Percentiles rank a stretch among this genome's conserved stretches.
These are phyloP conservation scores for Arabidopsis arenosa DNA, from an alignment of 345 rosid species.

Conservation along the genomic window DNA sequence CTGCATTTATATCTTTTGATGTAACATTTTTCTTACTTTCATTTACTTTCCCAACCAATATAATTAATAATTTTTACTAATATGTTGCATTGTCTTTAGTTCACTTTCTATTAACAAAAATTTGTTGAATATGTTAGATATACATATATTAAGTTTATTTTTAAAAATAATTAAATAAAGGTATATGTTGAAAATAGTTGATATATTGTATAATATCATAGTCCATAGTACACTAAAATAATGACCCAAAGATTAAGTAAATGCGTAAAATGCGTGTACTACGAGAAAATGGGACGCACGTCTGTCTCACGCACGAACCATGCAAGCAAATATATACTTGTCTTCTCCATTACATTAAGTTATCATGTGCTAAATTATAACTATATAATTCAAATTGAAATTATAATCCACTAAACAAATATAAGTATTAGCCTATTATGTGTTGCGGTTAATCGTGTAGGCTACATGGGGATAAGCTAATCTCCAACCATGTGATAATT, in stretches of 20 bases:
- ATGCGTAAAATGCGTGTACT: constrained; percentile 14
- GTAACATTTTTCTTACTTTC: constrained; percentile 41
- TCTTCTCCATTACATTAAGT: constrained; percentile 32
- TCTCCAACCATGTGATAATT: constrained; percentile 38
- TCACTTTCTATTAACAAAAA: background rate
- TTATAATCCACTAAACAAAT: background rate
- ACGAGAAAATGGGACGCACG: constrained; percentile 46
- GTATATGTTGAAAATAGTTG: constrained; percentile 11
- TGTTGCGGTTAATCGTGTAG: constrained; percentile 40
- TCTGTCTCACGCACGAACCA: constrained; percentile 44
- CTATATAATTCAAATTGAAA: constrained; percentile 9
- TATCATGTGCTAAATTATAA: constrained; percentile 42
- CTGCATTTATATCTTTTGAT: constrained; percentile 33
- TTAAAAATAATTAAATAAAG: background rate
- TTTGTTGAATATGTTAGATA: background rate
- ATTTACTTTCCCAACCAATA: constrained; percentile 36
- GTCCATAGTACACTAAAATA: constrained; percentile 12
- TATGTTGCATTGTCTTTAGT: background rate
- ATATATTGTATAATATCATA: constrained; percentile 28
- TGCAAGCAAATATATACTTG: constrained; percentile 43
- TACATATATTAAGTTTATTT: too few relatives aligned
- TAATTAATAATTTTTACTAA: background rate
- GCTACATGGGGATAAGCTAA: constrained; percentile 43
- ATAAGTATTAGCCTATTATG: constrained; percentile 23
- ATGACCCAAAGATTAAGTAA: background rate